These are phyloP conservation scores for Mycena sanguinolenta DNA, from an alignment of 768 basidiomycete species.

Conservation along the genomic window DNA sequence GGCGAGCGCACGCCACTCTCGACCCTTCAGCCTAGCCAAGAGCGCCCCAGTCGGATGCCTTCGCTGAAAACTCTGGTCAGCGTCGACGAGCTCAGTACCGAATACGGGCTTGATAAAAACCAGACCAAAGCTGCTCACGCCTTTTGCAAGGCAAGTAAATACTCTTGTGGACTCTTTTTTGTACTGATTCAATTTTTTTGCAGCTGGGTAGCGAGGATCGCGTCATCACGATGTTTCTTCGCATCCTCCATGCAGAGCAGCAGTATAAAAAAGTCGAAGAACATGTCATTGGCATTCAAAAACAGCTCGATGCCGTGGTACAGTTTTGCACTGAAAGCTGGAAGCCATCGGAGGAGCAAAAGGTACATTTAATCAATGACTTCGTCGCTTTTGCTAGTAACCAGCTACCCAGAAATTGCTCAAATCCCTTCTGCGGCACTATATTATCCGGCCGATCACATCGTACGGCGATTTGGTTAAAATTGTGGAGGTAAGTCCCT, in stretches of 20 bases:
- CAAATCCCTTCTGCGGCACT: slow-evolving; percentile 2
- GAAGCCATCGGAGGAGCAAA: slow-evolving; percentile 1
- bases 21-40: not conserved
- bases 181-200: not conserved
- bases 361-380: not conserved
- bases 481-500: slow-evolving; percentile 12
- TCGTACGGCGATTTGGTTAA: not conserved
- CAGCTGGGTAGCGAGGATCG: not conserved
- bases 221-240: not conserved
- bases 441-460: slow-evolving; percentile 9
- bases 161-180: too few species aligned
- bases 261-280: not conserved
- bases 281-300: not conserved
- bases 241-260: not conserved
- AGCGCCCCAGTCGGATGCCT: not conserved
- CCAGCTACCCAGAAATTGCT: not conserved
- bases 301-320: not conserved
- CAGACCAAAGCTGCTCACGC: slow-evolving; percentile 2
- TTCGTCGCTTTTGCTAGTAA: not conserved
- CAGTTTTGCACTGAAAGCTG: not conserved
- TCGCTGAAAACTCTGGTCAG: not conserved
- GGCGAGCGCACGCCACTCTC: not conserved
- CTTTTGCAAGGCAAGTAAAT: not conserved
- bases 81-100: slow-evolving; percentile 1
- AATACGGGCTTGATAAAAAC: slow-evolving; percentile 1